Evolutionary conservation across 2,329 filamentous ascomycete genomes (phyloP).

Genomic region (Beauveria pseudobassiana): DNA sequence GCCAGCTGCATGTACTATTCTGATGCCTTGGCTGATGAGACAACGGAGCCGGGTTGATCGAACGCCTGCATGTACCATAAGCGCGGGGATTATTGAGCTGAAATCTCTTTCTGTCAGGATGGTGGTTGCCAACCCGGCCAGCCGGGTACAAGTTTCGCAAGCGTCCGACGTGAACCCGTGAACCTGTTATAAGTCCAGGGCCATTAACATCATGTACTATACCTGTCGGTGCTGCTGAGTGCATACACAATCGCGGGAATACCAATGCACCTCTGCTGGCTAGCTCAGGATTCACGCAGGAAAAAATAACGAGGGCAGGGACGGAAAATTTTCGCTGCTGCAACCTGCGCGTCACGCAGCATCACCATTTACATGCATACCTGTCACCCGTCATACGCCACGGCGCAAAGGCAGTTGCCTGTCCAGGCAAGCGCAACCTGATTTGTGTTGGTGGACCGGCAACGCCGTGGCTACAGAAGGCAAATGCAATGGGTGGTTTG

Average conservation of each 20-base stretch:
- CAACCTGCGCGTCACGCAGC: slow-evolving; percentile 1
- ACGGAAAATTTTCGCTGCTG: background rate
- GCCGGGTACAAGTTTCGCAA: background rate
- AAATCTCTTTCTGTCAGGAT: background rate
- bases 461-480: background rate
- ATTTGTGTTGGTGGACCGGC: background rate
- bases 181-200: background rate
- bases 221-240: background rate
- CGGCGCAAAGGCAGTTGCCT: background rate
- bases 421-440: background rate
- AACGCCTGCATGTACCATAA: background rate
- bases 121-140: background rate
- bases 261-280: background rate
- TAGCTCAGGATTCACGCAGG: background rate
- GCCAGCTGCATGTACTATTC: background rate
- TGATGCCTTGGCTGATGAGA: background rate
- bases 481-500: too few relatives aligned
- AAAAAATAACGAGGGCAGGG: background rate
- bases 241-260: background rate
- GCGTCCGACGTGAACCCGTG: background rate
- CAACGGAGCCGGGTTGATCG: background rate
- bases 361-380: slow-evolving; percentile 7
- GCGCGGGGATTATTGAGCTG: background rate
- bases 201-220: background rate
- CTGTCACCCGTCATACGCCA: background rate